Base-by-base conservation (phyloP, 2,329 filamentous ascomycete species). In the Epichloe uncinata region DNA sequence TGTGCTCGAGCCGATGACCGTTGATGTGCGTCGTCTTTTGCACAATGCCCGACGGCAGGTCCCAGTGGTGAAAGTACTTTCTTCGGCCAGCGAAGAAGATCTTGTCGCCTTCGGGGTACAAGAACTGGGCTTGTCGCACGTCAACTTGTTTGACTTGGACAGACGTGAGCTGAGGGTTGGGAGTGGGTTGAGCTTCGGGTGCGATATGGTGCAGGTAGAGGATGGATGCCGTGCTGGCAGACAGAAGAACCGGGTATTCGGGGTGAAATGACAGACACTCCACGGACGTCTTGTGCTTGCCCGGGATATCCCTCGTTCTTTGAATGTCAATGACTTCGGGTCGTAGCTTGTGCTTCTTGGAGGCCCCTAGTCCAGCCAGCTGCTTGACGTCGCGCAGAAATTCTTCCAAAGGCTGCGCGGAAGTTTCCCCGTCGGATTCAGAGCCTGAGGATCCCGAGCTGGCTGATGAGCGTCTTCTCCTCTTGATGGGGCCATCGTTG, bases 61-160 rank as follows among this genome's bases (percentile, higher is more conserved):
- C 84, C 93, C 93, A 98, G 56, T 85, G 82, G 68, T 97, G 93
- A 67, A 97, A 96, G 71, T 89, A 97, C 55, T 82, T 82, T 46
- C 93, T 81, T 36, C 91, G 84, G 37, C 90, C 90, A 16, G 89
- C 85, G 52, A 96, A 86, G 66, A 95, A 87, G 56, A 98, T 85
- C 58, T 84, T 84, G 54, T 85, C 82, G 55, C 86, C 87, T 15
- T 70, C 70, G 4, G 84, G 80, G 26, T 76, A 78, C 51, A 89
- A 73, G 66, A 98, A 97, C 37, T 85, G 78, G 6, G 90, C 88
- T 11, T 85, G 88, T 51, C 84, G 81, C 48, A 98, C 75, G n/a
- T 90, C 86, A 0, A 89, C 91, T 55, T 80, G 78, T 61, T 83
- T 84, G 61, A 95, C 79, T 66, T 96, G 89, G 20, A 97, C 78